Base-by-base conservation (phyloP, 2,329 filamentous ascomycete genomes). In the Stemphylium beticola region DNA sequence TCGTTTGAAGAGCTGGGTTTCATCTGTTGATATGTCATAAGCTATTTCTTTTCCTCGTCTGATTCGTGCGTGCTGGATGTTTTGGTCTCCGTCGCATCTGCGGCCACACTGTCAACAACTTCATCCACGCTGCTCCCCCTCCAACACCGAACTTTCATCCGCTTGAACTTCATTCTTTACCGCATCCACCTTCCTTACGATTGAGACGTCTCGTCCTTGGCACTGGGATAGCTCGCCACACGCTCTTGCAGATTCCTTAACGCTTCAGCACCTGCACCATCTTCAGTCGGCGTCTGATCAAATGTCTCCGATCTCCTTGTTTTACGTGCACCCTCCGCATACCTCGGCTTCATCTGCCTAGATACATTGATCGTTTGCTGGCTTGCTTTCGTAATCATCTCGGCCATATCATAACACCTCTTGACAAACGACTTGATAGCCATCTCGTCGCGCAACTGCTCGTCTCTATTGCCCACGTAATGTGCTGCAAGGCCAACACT, bases 341-440 rank as follows among this genome's bases (percentile, higher is more conserved):
- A 55, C 39, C 61, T 57, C 2, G 58, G 60, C 22, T 55, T 52
- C 14, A 53, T 11, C 17, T 36, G 36, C 44, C 62, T 64, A n/a
- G 41, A 42, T 29, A 55, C 34, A 0, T 62, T 57, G 39, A 58
- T 42, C 12, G 55, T 62, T 24, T 64, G 53, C n/a, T 49, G 41
- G 18, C 64, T 62, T 1, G 63, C 64, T 33, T 62, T 29, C 2
- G 62, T 66, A 39, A 73, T 60, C 10, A 48, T 41, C 36, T 68
- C 61, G 20, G 59, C 67, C 20, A 70, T 51, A 1, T 43, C 44
- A 34, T 70, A 58, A 14, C 61, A 58, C 24, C 53, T 58, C 8
- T 58, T 47, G 6, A 68, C 60, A 32, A 69, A 72, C 0, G 54
- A 41, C 8, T 55, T 55, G 22, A 69, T n/a, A 1, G 37, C 39